Conservation (phyloP, 179 eudicot species). For the Silene vulgaris region DNA sequence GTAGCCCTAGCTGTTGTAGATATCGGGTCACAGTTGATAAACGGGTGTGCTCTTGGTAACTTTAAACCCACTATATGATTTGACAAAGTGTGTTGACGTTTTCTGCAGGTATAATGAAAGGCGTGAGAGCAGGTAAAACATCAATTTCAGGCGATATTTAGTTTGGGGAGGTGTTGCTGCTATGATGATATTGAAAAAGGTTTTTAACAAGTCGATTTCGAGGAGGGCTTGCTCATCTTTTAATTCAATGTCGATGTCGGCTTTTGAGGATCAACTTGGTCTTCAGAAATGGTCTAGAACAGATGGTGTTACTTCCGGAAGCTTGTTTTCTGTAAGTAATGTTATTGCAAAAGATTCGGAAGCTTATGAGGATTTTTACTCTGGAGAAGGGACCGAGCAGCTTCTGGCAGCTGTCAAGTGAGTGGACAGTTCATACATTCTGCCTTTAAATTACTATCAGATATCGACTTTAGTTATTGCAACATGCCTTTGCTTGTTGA, state of each 20-base stretch:
- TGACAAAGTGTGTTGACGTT: not conserved
- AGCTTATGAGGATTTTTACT: constrained; percentile 11
- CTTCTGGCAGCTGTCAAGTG: constrained; percentile 22
- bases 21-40: not conserved
- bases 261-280: constrained; percentile 15
- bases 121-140: not conserved
- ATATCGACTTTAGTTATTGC: not conserved
- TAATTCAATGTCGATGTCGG: not conserved
- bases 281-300: constrained; percentile 1
- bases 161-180: not conserved
- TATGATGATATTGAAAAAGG: constrained; percentile 25
- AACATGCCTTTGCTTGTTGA: not conserved
- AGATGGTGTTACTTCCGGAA: constrained; percentile 4
- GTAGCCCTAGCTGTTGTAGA: too few relatives aligned
- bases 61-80: not conserved
- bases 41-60: not conserved
- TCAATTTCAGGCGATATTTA: constrained; percentile 12
- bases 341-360: constrained; percentile 7
- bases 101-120: constrained; percentile 20
- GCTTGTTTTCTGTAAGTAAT: constrained; percentile 4
- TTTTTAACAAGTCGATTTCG: constrained; percentile 17
- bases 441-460: not conserved
- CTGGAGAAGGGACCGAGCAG: constrained; percentile 2
- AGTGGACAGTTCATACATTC: not conserved
- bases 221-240: constrained; percentile 23